These are phyloP conservation scores for Chrysoporthe deuterocubensis DNA, from an alignment of 2,329 filamentous ascomycete species.

Conservation along the genomic window DNA sequence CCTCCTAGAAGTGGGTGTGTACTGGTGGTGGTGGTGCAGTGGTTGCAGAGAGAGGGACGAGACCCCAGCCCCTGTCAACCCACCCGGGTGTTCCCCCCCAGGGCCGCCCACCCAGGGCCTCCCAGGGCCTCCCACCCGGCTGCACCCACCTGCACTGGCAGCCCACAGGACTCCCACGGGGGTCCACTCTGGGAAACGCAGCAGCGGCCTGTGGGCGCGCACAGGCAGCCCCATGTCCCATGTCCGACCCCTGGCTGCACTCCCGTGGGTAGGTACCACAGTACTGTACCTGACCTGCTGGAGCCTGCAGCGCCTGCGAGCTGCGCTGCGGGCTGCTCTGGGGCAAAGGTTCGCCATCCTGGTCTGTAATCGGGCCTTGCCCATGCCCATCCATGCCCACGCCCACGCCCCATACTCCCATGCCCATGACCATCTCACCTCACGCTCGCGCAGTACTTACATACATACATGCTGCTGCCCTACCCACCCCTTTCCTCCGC, in stretches of 20 bases:
- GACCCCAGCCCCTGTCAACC: neutral
- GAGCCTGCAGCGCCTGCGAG: neutral
- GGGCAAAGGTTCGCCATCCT: neutral
- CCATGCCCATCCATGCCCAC: constrained; percentile 4
- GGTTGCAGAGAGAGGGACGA: neutral
- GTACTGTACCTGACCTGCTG: neutral
- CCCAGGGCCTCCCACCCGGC: neutral
- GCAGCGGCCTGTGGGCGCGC: neutral
- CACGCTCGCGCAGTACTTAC: constrained; percentile 11
- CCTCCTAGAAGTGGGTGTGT: neutral
- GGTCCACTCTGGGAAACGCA: constrained; percentile 2
- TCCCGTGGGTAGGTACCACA: neutral
- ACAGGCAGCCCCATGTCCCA: neutral
- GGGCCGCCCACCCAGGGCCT: neutral
- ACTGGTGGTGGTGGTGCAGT: neutral
- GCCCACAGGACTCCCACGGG: neutral
- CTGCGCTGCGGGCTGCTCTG: neutral
- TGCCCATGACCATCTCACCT: constrained; percentile 16
- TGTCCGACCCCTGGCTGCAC: neutral
- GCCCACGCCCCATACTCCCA: neutral
- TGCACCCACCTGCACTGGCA: neutral
- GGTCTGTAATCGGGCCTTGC: constrained; percentile 9
- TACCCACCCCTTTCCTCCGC: constrained; percentile 18
- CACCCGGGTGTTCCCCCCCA: neutral
- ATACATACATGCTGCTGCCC: constrained; percentile 18